phyloP scores from a whole-genome alignment of 768 basidiomycete genomes.

The Lactarius pseudohatsudake region DNA sequence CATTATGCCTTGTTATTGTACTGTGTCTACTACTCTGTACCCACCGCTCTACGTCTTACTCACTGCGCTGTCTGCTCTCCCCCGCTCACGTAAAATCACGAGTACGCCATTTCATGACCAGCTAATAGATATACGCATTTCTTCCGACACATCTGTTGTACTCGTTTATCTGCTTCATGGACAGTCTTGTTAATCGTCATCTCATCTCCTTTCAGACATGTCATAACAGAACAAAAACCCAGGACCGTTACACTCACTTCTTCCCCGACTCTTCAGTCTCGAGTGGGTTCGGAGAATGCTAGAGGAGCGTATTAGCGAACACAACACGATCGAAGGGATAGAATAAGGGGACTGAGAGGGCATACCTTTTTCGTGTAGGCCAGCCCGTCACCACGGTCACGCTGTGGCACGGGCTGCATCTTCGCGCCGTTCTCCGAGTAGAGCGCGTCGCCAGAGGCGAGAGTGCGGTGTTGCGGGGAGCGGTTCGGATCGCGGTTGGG shows the following conservation, averaged over 20 bases:
- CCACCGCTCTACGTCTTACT: constrained; percentile 2
- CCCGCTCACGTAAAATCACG: not conserved
- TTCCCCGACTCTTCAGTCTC: no score
- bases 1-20: constrained; percentile 6
- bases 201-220: not conserved
- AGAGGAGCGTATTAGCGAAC: not conserved
- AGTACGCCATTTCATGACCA: not conserved
- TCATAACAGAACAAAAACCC: not conserved
- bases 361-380: constrained; percentile 18
- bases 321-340: not conserved
- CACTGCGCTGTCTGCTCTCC: not conserved
- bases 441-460: constrained; percentile 6
- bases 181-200: not conserved
- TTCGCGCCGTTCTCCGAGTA: constrained; percentile 12
- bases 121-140: not conserved
- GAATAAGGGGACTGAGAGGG: not conserved
- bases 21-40: not conserved
- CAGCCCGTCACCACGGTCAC: constrained; percentile 21
- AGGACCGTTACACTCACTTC: not conserved
- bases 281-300: not conserved
- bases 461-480: constrained; percentile 12
- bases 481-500: constrained; percentile 15
- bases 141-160: not conserved
- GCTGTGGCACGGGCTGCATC: constrained; percentile 18
- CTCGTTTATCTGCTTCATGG: not conserved